Base-by-base conservation (phyloP, 805 yeast species). In the Kazachstania psychrophila region DNA sequence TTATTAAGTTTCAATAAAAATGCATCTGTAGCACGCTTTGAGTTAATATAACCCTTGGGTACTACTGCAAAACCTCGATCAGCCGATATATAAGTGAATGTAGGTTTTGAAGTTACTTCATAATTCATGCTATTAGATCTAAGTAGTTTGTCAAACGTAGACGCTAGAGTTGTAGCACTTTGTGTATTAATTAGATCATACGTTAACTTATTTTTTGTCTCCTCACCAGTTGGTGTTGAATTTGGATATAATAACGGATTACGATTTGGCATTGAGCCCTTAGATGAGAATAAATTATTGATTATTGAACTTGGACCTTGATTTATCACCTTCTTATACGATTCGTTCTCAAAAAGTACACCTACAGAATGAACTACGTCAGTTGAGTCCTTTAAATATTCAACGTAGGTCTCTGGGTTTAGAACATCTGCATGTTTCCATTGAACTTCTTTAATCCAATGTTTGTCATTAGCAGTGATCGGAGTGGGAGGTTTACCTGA, bases 281-380 rank as follows among this genome's bases (percentile, higher is more conserved):
- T 14, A 4, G 15, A 15, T 6, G 10, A n/a, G 3, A 17, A n/a
- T 66, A 43, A 66, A 65, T 27, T 14, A 14, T 14, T 16, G 12
- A 22, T n/a, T 6, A 6, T 17, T 5, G 23, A 32, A 11, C n/a
- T 24, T 5, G 13, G 6, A 20, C 16, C 22, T 6, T 19, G 13
- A 5, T 24, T 30, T 5, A 42, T 17, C 3, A 69, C 52, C 30
- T 66, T 59, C 56, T 88, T 88, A 59, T 88, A 88, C 24, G 70
- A 64, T 39, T 66, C 69, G 47, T 81, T 74, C 43, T 82, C 92
- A 27, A 85, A 61, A 6, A 87, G 57, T 3, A 83, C 69, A 0
- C 97, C 97, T 36, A 87, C 65, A 0, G 92, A 72, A 54, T 87
- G 95, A 11, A 88, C 89, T 2, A 87, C 89, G 1, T 81, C 75